These are phyloP conservation scores for Alternaria infectoria DNA, from an alignment of 2,329 filamentous ascomycete species.

Conservation along the genomic window DNA sequence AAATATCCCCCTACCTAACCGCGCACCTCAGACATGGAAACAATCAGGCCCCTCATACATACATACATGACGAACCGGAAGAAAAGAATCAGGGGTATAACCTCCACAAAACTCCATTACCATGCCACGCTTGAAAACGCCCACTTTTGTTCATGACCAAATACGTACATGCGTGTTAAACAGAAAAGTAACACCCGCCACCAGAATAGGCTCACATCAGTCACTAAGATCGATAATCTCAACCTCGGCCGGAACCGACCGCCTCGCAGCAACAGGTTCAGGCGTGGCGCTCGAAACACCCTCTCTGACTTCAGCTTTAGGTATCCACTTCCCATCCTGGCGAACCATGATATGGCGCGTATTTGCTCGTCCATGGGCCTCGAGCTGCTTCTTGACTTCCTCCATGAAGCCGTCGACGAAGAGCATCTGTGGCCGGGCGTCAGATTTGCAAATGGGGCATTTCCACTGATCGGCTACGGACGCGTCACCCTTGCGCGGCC, in stretches of 20 bases:
- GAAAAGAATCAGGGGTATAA: conserved; percentile 3
- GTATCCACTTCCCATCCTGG: conserved; percentile 69
- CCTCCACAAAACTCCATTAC: conserved; percentile 1
- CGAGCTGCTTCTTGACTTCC: conserved; percentile 65
- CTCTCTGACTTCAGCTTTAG: conserved; percentile 46
- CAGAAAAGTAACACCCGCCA: background rate
- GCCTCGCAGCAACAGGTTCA: background rate
- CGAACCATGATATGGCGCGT: conserved; percentile 68
- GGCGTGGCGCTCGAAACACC: conserved; percentile 3
- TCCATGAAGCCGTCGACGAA: conserved; percentile 76
- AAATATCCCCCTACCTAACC: background rate
- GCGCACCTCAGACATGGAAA: background rate
- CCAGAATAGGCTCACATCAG: background rate
- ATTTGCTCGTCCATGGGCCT: conserved; percentile 55
- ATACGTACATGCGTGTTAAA: background rate
- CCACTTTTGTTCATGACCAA: background rate
- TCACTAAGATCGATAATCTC: conserved; percentile 20
- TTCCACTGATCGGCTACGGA: conserved; percentile 74
- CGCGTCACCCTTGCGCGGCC: conserved; percentile 23
- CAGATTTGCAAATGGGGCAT: conserved; percentile 81
- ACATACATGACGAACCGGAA: background rate
- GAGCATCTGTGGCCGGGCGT: conserved; percentile 76
- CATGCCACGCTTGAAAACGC: background rate
- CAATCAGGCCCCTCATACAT: background rate
- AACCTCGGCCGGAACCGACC: background rate